Evolutionary conservation across 2,329 filamentous ascomycete genomes (phyloP).

Genomic region (Sphaerostilbella broomeana): DNA sequence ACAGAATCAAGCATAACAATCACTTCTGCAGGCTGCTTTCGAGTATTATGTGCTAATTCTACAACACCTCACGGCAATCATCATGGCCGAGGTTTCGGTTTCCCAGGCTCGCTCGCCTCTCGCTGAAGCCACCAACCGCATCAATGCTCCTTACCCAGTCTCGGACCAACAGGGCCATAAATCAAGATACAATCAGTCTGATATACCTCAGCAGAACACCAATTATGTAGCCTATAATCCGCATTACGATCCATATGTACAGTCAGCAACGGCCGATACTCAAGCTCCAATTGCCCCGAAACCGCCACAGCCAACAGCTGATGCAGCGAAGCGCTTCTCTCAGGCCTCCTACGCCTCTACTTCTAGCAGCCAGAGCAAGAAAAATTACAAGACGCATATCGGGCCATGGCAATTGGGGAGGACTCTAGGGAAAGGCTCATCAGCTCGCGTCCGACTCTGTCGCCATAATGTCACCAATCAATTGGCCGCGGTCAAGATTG

Average conservation of each 20-base stretch:
- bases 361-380: conserved; percentile 34
- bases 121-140: conserved; percentile 40
- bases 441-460: conserved; percentile 78
- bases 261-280: conserved; percentile 13
- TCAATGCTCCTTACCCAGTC: conserved; percentile 35
- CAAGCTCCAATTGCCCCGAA: conserved; percentile 20
- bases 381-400: conserved; percentile 63
- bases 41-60: conserved; percentile 32
- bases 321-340: conserved; percentile 32
- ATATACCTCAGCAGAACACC: conserved; percentile 8
- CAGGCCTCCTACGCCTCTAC: conserved; percentile 37
- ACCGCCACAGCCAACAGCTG: conserved; percentile 26
- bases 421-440: conserved; percentile 83
- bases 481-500: conserved; percentile 89
- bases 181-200: conserved; percentile 22
- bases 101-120: conserved; percentile 35
- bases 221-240: conserved; percentile 8
- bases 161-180: conserved; percentile 25
- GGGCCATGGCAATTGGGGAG: conserved; percentile 91
- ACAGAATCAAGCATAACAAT: too few relatives aligned
- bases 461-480: conserved; percentile 73
- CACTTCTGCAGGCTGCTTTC: conserved; percentile 9
- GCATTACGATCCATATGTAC: conserved; percentile 1
- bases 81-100: conserved; percentile 26
- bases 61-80: conserved; percentile 17